phyloP scores from a whole-genome alignment of 805 yeast species.

The Sugiyamaella americana region DNA sequence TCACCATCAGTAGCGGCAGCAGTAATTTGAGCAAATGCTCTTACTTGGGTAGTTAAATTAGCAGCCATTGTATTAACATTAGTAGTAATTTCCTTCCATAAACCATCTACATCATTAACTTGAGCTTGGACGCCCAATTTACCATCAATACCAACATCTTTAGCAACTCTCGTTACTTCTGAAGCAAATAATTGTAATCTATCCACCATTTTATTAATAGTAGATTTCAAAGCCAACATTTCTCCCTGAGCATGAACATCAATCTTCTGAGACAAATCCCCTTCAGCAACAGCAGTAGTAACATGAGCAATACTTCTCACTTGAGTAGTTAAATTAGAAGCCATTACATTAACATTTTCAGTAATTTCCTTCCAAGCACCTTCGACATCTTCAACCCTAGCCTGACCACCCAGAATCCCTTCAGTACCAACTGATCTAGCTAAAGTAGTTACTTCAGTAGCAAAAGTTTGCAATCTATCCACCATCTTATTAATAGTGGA shows the following conservation, averaged over 20 bases:
- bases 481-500: conserved; percentile 86
- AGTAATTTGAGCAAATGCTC: conserved; percentile 89
- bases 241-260: conserved; percentile 90
- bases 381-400: conserved; percentile 69
- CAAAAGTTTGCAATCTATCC: conserved; percentile 73
- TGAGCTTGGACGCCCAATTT: conserved; percentile 89
- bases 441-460: conserved; percentile 78
- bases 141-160: conserved; percentile 91
- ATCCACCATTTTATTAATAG: conserved; percentile 91
- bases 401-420: conserved; percentile 86
- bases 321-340: conserved; percentile 77
- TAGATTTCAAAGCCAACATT: conserved; percentile 74
- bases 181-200: conserved; percentile 80
- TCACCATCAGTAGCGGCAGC: conserved; percentile 95
- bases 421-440: conserved; percentile 87
- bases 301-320: conserved; percentile 86
- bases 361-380: conserved; percentile 85
- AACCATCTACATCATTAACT: conserved; percentile 82
- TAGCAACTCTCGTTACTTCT: conserved; percentile 84
- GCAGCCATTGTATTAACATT: conserved; percentile 93
- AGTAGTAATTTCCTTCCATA: conserved; percentile 88
- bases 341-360: conserved; percentile 85
- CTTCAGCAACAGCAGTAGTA: conserved; percentile 87
- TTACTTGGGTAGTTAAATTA: conserved; percentile 84
- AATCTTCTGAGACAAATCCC: conserved; percentile 79